Percentiles rank a stretch among this genome's conserved stretches.
Conservation (phyloP, 805 yeast species). For the Sugiyamaella qingdaonensis region DNA sequence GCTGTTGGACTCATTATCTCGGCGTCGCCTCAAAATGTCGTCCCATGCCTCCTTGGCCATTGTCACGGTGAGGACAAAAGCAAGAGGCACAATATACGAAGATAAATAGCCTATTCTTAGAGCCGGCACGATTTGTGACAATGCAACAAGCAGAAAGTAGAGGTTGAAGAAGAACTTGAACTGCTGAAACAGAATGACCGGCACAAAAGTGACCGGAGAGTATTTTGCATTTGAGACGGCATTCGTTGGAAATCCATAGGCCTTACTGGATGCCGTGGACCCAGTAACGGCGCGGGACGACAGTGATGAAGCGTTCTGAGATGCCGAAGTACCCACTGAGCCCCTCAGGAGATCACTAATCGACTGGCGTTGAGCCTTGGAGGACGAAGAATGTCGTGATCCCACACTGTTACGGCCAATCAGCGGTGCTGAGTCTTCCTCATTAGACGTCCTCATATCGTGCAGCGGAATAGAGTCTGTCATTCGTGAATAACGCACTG, state of each 20-base stretch:
- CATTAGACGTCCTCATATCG: conserved; percentile 1
- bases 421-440: conserved; percentile 2
- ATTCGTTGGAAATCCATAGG: conserved; percentile 49
- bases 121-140: conserved; percentile 87
- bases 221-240: conserved; percentile 93
- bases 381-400: background rate
- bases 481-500: conserved; percentile 4
- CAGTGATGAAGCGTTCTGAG: background rate
- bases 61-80: conserved; percentile 85
- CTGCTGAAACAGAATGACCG: conserved; percentile 87
- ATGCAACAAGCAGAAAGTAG: conserved; percentile 86
- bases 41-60: conserved; percentile 95
- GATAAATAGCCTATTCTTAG: conserved; percentile 89
- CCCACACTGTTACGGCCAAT: background rate
- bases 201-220: conserved; percentile 80
- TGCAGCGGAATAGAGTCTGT: conserved; percentile 5
- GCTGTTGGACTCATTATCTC: conserved; percentile 85
- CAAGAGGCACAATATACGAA: conserved; percentile 90
- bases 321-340: background rate
- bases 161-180: conserved; percentile 94
- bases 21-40: conserved; percentile 82
- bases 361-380: background rate
- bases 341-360: background rate
- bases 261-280: conserved; percentile 4
- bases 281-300: conserved; percentile 1